These are phyloP conservation scores for Tephrocybe sp. DNA, from an alignment of 768 basidiomycete species.

Conservation along the genomic window DNA sequence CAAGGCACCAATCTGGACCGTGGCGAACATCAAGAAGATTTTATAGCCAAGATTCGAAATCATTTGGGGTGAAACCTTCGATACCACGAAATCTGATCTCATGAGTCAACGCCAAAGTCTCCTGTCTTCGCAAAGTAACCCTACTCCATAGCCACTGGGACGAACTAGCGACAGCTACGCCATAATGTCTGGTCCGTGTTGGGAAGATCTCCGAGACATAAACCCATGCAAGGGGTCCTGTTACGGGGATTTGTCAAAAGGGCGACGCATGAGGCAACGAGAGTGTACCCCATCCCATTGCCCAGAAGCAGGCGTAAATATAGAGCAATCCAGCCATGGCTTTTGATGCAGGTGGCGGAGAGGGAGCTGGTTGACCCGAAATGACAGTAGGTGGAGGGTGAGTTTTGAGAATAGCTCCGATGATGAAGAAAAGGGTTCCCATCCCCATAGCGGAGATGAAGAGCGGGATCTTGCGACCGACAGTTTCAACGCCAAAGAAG, in stretches of 20 bases:
- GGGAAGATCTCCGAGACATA: constrained; percentile 86
- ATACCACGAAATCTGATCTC: constrained; percentile 63
- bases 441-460: constrained; percentile 78
- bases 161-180: constrained; percentile 69
- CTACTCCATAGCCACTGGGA: constrained; percentile 83
- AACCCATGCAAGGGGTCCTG: constrained; percentile 45
- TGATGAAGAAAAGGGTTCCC: constrained; percentile 79
- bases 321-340: constrained; percentile 89
- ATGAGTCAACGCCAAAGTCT: background rate
- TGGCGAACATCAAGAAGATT: constrained; percentile 74
- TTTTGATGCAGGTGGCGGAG: constrained; percentile 57
- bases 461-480: constrained; percentile 70
- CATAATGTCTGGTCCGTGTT: constrained; percentile 79
- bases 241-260: background rate
- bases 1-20: constrained; percentile 73
- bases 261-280: background rate
- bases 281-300: constrained; percentile 72
- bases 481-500: constrained; percentile 65
- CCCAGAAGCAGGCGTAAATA: constrained; percentile 86
- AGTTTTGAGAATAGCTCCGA: constrained; percentile 82
- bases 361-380: constrained; percentile 12
- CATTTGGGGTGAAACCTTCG: constrained; percentile 70
- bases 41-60: constrained; percentile 65
- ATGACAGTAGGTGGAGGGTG: constrained; percentile 52
- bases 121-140: constrained; percentile 19